Evolutionary conservation across 106 monocot species (phyloP).

Genomic region (Platanthera guangdongensis): DNA sequence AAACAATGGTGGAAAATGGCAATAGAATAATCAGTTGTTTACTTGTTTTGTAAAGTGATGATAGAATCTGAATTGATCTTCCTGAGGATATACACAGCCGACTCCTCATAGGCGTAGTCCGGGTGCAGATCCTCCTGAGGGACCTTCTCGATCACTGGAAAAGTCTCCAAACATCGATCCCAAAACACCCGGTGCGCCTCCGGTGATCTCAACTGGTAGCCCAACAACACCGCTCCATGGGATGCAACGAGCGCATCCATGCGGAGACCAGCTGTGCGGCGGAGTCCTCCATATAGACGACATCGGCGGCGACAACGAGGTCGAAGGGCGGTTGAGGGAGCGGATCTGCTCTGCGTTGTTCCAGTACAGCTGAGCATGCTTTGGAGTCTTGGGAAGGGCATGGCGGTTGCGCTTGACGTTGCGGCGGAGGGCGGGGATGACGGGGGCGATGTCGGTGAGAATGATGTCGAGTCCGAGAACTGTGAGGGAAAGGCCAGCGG

Average conservation of each 20-base stretch:
- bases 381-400: conserved; percentile 36
- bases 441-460: conserved; percentile 92
- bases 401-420: conserved; percentile 83
- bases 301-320: conserved; percentile 85
- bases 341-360: conserved; percentile 52
- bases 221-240: conserved; percentile 67
- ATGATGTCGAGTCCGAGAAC: conserved; percentile 68
- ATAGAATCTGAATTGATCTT: conserved; percentile 16
- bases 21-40: too few relatives aligned
- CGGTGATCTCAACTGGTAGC: conserved; percentile 79
- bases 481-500: conserved; percentile 62
- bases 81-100: conserved; percentile 72
- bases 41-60: too few relatives aligned
- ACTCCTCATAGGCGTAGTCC: conserved; percentile 82
- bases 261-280: conserved; percentile 57
- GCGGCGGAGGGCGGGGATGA: conserved; percentile 81
- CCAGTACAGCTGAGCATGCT: conserved; percentile 73
- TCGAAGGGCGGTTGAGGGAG: conserved; percentile 52
- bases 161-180: conserved; percentile 39
- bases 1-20: too few relatives aligned
- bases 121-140: conserved; percentile 72
- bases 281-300: conserved; percentile 92
- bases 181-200: conserved; percentile 81
- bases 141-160: conserved; percentile 63
- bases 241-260: conserved; percentile 59